phyloP scores from a whole-genome alignment of 768 basidiomycete genomes.

The Rickenella mellea region DNA sequence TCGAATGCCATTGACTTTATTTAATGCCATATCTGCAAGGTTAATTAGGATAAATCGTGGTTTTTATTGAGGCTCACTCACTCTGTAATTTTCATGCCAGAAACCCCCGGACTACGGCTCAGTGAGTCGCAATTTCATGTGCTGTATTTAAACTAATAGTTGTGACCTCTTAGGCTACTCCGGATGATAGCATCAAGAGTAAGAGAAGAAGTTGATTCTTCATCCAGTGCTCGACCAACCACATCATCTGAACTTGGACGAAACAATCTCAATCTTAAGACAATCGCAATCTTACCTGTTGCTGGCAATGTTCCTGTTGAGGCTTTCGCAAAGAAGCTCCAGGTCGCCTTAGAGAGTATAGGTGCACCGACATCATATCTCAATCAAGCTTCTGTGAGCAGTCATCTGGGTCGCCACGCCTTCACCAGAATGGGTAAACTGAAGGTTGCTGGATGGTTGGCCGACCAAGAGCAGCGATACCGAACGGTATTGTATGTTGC shows the following conservation, averaged over 20 bases:
- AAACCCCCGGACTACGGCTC: slow-evolving; percentile 78
- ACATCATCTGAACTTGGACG: slow-evolving; percentile 53
- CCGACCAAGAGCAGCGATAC: slow-evolving; percentile 90
- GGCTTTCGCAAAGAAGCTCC: slow-evolving; percentile 82
- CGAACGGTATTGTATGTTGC: slow-evolving; percentile 93
- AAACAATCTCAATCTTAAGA: slow-evolving; percentile 85
- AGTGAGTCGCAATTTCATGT: slow-evolving; percentile 34
- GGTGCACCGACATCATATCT: slow-evolving; percentile 91
- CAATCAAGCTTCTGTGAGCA: slow-evolving; percentile 88
- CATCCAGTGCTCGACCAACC: slow-evolving; percentile 39
- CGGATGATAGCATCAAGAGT: slow-evolving; percentile 91
- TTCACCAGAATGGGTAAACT: slow-evolving; percentile 96
- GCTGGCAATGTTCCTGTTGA: slow-evolving; percentile 84
- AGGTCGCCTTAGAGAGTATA: slow-evolving; percentile 79
- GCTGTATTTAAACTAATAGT: no score
- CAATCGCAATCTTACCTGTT: slow-evolving; percentile 84
- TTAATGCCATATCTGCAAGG: slow-evolving; percentile 93
- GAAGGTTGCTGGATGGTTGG: slow-evolving; percentile 89
- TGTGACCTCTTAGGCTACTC: slow-evolving; percentile 46
- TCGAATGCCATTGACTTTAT: slow-evolving; percentile 92
- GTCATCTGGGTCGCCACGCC: slow-evolving; percentile 87
- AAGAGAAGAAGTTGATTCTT: slow-evolving; percentile 67
- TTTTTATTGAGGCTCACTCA: slow-evolving; percentile 2
- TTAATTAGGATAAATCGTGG: slow-evolving; percentile 20
- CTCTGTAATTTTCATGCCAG: slow-evolving; percentile 32